These are phyloP conservation scores for Leccinum subtestaceum DNA, from an alignment of 768 basidiomycete species.

Conservation along the genomic window DNA sequence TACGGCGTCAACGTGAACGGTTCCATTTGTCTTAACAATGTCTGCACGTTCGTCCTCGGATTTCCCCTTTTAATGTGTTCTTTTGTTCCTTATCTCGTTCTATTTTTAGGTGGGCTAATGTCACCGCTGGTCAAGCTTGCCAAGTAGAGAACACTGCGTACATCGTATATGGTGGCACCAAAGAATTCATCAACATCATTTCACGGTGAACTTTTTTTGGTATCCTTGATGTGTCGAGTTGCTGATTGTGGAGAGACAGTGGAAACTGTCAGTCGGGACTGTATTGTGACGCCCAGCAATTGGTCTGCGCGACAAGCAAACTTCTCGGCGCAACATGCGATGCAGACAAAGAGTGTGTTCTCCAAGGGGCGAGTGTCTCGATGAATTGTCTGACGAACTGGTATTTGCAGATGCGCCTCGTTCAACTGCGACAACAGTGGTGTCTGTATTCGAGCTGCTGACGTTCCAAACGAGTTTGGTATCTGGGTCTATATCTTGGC, in stretches of 20 bases:
- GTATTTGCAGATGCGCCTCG: conserved; percentile 55
- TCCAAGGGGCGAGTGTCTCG: not conserved
- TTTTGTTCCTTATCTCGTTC: not conserved
- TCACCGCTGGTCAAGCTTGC: conserved; percentile 60
- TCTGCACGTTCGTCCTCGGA: conserved; percentile 64
- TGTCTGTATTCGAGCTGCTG: conserved; percentile 60
- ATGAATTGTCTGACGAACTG: conserved; percentile 30
- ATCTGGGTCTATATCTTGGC: conserved; percentile 72
- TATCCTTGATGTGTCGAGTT: not conserved
- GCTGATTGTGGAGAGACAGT: conserved; percentile 31
- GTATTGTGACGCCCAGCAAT: conserved; percentile 68
- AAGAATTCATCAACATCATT: conserved; percentile 73
- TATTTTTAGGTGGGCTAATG: conserved; percentile 71
- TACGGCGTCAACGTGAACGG: conserved; percentile 78
- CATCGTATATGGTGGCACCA: conserved; percentile 56
- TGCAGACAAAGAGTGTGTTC: conserved; percentile 55
- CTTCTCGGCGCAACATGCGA: conserved; percentile 55
- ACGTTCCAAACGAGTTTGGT: conserved; percentile 59
- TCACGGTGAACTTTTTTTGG: conserved; percentile 54
- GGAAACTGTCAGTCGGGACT: conserved; percentile 70
- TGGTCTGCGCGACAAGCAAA: conserved; percentile 60
- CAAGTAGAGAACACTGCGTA: conserved; percentile 78
- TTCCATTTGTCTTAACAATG: conserved; percentile 76
- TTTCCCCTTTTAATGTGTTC: not conserved
- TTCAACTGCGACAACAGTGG: conserved; percentile 68